Evolutionary conservation across 345 rosid species (phyloP).

Genomic region (Kernera saxatilis): DNA sequence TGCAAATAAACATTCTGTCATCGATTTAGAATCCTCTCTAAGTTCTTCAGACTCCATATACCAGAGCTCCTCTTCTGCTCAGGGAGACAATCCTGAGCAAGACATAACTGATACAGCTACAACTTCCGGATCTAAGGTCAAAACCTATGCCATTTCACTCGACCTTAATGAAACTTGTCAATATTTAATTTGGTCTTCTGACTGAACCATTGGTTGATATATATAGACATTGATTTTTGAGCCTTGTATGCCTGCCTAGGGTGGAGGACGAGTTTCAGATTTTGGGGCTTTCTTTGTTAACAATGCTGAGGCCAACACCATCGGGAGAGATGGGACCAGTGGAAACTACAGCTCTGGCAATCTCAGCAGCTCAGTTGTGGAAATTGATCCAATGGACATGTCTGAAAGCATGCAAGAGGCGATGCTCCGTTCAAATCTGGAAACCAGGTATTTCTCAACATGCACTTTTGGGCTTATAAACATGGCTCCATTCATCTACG

Average conservation of each 20-base stretch:
- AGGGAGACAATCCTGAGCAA: conserved; percentile 42
- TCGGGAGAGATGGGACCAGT: conserved; percentile 43
- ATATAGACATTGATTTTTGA: not conserved
- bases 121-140: conserved; percentile 48
- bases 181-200: not conserved
- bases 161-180: not conserved
- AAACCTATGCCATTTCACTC: not conserved
- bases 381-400: conserved; percentile 90
- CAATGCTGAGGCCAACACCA: conserved; percentile 51
- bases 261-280: conserved; percentile 52
- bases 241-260: conserved; percentile 40
- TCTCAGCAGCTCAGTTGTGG: conserved; percentile 36
- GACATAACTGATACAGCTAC: conserved; percentile 71
- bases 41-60: conserved; percentile 53
- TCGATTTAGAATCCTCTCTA: conserved; percentile 72
- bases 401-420: conserved; percentile 99
- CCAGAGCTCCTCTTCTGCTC: conserved; percentile 43
- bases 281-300: conserved; percentile 78
- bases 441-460: conserved; percentile 62
- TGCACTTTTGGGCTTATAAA: not conserved
- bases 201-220: not conserved
- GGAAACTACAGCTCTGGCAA: conserved; percentile 38
- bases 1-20: conserved; percentile 46
- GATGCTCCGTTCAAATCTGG: conserved; percentile 90
- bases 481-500: not conserved